These are phyloP conservation scores for Hypoxylon rickii DNA, from an alignment of 495 filamentous ascomycete genomes.

Conservation along the genomic window DNA sequence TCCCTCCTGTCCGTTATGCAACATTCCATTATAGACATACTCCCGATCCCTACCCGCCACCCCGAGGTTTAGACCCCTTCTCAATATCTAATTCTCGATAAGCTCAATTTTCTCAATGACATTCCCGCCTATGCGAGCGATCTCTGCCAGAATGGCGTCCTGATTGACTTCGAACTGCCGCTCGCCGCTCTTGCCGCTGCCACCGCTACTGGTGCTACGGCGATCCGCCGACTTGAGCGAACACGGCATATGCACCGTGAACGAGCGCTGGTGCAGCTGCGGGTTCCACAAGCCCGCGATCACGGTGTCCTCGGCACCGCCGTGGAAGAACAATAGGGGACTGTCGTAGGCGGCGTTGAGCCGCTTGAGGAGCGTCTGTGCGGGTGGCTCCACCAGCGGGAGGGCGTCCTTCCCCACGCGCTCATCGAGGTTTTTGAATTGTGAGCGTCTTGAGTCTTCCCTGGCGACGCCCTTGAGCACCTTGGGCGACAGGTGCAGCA, in stretches of 20 bases:
- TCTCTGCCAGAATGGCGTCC: slow-evolving; percentile 77
- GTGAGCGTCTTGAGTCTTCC: slow-evolving; percentile 38
- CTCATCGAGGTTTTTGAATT: slow-evolving; percentile 74
- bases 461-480: slow-evolving; percentile 43
- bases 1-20: too few species aligned
- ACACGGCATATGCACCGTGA: slow-evolving; percentile 70
- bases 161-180: slow-evolving; percentile 68
- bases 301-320: slow-evolving; percentile 56
- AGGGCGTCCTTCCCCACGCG: slow-evolving; percentile 40
- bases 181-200: slow-evolving; percentile 14
- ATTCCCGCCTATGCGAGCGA: slow-evolving; percentile 68
- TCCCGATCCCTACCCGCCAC: too few species aligned
- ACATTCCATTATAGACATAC: too few species aligned
- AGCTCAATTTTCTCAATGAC: slow-evolving; percentile 61
- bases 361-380: slow-evolving; percentile 59
- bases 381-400: slow-evolving; percentile 54
- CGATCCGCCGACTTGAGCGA: slow-evolving; percentile 62
- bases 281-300: slow-evolving; percentile 88
- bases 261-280: slow-evolving; percentile 54
- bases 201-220: neutral
- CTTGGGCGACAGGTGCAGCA: slow-evolving; percentile 69
- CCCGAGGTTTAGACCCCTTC: too few species aligned
- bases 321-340: slow-evolving; percentile 75
- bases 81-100: slow-evolving; percentile 1
- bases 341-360: slow-evolving; percentile 64